Percentiles rank a stretch among this genome's conserved stretches.
Evolutionary conservation across 192 early-diverging fungal species (phyloP).

Genomic region (Chytriomyces confervae): DNA sequence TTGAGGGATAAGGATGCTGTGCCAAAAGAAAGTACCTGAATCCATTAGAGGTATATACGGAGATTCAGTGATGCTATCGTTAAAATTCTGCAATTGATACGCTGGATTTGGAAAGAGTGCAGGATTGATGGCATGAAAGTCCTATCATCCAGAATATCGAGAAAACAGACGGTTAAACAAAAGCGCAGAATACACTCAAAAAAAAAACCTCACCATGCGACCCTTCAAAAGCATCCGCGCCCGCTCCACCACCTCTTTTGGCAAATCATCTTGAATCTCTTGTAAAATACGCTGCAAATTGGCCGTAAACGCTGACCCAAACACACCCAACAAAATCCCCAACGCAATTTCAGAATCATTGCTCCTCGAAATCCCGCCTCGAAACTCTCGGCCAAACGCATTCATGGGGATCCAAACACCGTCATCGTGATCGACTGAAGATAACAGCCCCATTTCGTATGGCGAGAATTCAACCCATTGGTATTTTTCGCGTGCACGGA

Average conservation of each 20-base stretch:
- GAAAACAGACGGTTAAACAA: background rate
- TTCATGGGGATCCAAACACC: constrained; percentile 45
- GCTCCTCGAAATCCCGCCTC: constrained; percentile 5
- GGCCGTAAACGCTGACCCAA: constrained; percentile 53
- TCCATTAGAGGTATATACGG: constrained; percentile 37
- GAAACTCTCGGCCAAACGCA: constrained; percentile 39
- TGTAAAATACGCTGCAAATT: constrained; percentile 41
- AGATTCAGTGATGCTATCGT: constrained; percentile 3
- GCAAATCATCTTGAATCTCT: constrained; percentile 39
- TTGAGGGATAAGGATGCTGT: too few species aligned
- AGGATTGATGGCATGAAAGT: constrained; percentile 43
- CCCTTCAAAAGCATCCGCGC: constrained; percentile 33
- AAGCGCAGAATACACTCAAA: background rate
- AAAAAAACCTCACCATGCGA: constrained; percentile 22
- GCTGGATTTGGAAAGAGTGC: constrained; percentile 44
- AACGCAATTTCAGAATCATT: constrained; percentile 36
- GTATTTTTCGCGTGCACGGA: constrained; percentile 26
- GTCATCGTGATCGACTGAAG: background rate
- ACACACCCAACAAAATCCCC: constrained; percentile 41
- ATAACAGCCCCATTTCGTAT: constrained; percentile 40
- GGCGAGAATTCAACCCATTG: constrained; percentile 52
- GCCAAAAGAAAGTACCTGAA: background rate
- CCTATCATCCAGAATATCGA: constrained; percentile 6
- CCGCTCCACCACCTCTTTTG: constrained; percentile 10
- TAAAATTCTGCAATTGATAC: constrained; percentile 18